phyloP scores from a whole-genome alignment of 768 basidiomycete species.

The Mycena haematopus region DNA sequence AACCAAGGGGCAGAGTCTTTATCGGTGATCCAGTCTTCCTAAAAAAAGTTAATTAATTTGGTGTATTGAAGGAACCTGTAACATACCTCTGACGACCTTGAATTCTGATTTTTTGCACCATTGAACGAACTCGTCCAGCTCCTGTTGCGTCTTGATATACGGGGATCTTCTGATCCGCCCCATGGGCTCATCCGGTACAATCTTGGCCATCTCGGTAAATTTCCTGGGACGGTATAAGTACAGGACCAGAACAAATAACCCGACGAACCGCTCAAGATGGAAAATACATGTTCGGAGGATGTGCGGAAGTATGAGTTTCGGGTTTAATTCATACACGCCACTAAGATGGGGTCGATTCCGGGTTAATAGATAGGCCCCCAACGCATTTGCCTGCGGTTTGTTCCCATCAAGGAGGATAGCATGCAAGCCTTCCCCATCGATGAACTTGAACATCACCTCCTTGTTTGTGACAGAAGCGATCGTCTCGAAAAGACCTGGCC shows the following conservation, averaged over 20 bases:
- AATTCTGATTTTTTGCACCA: slow-evolving; percentile 21
- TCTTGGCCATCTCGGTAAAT: slow-evolving; percentile 13
- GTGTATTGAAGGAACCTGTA: neutral
- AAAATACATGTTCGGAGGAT: slow-evolving; percentile 28
- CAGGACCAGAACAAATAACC: neutral
- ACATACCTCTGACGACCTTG: slow-evolving; percentile 26
- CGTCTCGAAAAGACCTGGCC: slow-evolving; percentile 27
- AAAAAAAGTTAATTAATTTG: neutral
- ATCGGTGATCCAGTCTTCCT: slow-evolving; percentile 29
- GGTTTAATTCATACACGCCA: slow-evolving; percentile 25
- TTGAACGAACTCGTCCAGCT: slow-evolving; percentile 23
- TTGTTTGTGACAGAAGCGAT: slow-evolving; percentile 27
- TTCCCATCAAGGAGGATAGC: slow-evolving; percentile 32
- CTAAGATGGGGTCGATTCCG: slow-evolving; percentile 25
- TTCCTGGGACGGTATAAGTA: slow-evolving; percentile 7
- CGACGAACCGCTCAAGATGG: slow-evolving; percentile 29
- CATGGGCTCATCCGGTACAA: slow-evolving; percentile 23
- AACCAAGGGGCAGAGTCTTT: slow-evolving; percentile 29
- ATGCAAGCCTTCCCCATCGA: slow-evolving; percentile 29
- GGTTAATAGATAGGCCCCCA: slow-evolving; percentile 23
- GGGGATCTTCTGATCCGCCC: neutral
- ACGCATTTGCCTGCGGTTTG: slow-evolving; percentile 30
- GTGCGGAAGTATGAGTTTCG: slow-evolving; percentile 23
- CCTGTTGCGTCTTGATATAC: slow-evolving; percentile 17
- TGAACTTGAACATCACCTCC: slow-evolving; percentile 30